Conservation (phyloP, 345 rosid genomes). For the Balakata baccata region DNA sequence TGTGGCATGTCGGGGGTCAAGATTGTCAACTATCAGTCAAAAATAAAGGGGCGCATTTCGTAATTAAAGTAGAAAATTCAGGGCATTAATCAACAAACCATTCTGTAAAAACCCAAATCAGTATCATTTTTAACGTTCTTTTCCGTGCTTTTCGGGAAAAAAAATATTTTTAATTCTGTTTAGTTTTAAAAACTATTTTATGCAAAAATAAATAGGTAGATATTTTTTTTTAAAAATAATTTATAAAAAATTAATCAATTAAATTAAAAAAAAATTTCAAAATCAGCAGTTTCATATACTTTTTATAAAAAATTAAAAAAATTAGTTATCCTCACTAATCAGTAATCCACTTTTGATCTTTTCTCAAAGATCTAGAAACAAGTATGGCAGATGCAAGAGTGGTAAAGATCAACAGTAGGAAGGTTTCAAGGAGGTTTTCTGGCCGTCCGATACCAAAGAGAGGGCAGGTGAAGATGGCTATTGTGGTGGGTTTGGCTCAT, state of each 20-base stretch:
- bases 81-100: background rate
- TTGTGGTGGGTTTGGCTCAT: conserved; percentile 52
- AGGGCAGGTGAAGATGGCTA: conserved; percentile 69
- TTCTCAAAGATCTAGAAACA: too few species aligned
- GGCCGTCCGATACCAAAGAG: conserved; percentile 70
- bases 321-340: too few species aligned
- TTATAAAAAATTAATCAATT: too few species aligned
- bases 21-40: conserved; percentile 26
- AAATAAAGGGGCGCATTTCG: background rate
- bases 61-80: background rate
- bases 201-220: too few species aligned
- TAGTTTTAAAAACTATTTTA: too few species aligned
- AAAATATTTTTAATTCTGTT: too few species aligned
- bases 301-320: too few species aligned
- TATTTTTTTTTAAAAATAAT: too few species aligned
- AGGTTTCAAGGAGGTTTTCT: conserved; percentile 25
- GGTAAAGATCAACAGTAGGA: conserved; percentile 26
- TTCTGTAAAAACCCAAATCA: background rate
- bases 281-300: too few species aligned
- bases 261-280: too few species aligned
- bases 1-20: conserved; percentile 24
- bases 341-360: too few species aligned
- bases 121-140: background rate
- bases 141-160: too few species aligned
- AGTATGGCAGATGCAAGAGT: conserved; percentile 41